A percentile compares a stretch with the other conserved stretches of the same genome.
Evolutionary conservation across 2,329 filamentous ascomycete species (phyloP).

Genomic region (Talaromyces verruculosus): DNA sequence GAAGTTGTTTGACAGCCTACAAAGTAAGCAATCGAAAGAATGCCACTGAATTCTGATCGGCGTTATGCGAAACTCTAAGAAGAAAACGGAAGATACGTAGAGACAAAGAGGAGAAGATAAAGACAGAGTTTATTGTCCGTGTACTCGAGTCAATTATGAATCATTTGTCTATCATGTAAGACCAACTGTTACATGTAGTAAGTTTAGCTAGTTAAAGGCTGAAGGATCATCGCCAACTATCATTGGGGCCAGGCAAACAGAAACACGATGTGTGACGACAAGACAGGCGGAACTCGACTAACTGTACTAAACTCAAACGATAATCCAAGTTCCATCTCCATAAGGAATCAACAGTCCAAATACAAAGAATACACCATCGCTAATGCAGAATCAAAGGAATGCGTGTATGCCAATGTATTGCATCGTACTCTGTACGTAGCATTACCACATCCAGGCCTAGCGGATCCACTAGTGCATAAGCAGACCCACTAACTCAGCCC

Average conservation of each 20-base stretch:
- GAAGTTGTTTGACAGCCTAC: neutral
- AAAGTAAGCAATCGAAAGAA: neutral
- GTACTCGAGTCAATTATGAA: neutral
- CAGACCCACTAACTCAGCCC: neutral
- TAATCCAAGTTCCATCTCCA: neutral
- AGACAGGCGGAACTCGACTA: neutral
- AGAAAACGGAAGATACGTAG: neutral
- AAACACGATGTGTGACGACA: conserved; percentile 4
- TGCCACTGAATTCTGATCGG: neutral
- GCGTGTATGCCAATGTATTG: neutral
- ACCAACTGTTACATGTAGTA: neutral
- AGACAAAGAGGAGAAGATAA: neutral
- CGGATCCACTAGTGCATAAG: neutral
- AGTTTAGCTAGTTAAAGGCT: neutral
- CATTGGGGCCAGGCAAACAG: conserved; percentile 2
- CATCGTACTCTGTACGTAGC: neutral
- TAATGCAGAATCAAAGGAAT: neutral
- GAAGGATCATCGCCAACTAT: neutral
- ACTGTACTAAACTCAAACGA: neutral
- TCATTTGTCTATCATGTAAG: neutral
- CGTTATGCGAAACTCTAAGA: neutral
- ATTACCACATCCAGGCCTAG: neutral
- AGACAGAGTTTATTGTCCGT: neutral
- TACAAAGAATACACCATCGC: neutral
- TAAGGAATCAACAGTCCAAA: neutral